These are phyloP conservation scores for Pilatotrama ljubarskyi DNA, from an alignment of 768 basidiomycete genomes.

Conservation along the genomic window DNA sequence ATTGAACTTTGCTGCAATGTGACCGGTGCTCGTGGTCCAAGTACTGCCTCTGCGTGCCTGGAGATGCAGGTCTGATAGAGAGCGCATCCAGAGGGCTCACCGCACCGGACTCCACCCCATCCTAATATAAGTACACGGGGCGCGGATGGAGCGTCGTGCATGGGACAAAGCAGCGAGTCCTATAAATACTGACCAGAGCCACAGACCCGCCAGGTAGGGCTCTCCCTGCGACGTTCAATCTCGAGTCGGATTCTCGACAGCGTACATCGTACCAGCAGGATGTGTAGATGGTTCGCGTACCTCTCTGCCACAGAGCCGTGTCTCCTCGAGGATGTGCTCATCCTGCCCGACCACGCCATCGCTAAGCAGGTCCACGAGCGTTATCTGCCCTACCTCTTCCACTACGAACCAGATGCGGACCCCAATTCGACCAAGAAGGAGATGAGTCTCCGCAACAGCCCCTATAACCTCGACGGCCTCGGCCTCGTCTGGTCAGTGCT, in stretches of 20 bases:
- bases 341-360: constrained; percentile 29
- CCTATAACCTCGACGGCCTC: constrained; percentile 30
- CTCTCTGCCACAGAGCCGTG: constrained; percentile 30
- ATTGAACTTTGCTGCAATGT: no score
- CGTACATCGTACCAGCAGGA: constrained; percentile 35
- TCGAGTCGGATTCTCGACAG: not conserved
- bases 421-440: constrained; percentile 22
- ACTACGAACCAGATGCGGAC: constrained; percentile 26
- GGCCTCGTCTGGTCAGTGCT: constrained; percentile 27
- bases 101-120: no score
- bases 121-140: no score
- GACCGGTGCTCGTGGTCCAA: no score
- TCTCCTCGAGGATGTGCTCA: constrained; percentile 32
- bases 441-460: constrained; percentile 27
- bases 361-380: constrained; percentile 33
- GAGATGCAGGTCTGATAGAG: no score
- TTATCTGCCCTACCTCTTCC: constrained; percentile 29
- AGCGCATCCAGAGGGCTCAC: no score
- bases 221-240: not conserved
- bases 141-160: no score
- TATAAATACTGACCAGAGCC: no score
- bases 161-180: no score
- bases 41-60: no score
- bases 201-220: no score
- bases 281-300: constrained; percentile 37